Conservation (phyloP, 1,284 basidiomycete genomes). For the Pyrrhoderma noxium region DNA sequence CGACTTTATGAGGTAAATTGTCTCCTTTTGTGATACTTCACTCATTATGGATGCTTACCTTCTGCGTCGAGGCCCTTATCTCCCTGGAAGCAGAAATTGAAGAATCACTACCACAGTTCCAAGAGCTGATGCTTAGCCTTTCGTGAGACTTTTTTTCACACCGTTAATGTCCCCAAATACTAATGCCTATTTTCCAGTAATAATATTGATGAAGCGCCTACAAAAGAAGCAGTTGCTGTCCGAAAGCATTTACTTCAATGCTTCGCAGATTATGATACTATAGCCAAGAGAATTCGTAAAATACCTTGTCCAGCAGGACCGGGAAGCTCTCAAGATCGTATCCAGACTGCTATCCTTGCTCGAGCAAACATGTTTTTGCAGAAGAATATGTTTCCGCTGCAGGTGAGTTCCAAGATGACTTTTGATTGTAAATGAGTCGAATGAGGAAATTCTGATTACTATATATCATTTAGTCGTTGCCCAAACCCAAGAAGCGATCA, state of each 20-base stretch:
- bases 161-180: neutral
- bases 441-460: neutral
- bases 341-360: conserved; percentile 76
- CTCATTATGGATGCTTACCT: neutral
- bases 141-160: conserved; percentile 34
- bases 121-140: conserved; percentile 53
- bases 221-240: conserved; percentile 59
- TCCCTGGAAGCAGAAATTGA: conserved; percentile 74
- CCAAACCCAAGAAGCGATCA: conserved; percentile 43
- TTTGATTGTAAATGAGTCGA: neutral
- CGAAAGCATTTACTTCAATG: conserved; percentile 78
- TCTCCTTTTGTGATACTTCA: neutral
- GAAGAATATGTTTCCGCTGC: conserved; percentile 81
- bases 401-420: conserved; percentile 38
- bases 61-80: conserved; percentile 50
- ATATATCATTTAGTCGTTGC: conserved; percentile 43
- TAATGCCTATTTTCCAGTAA: neutral
- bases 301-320: conserved; percentile 53
- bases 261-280: conserved; percentile 82
- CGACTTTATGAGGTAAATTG: conserved; percentile 60
- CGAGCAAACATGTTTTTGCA: conserved; percentile 80
- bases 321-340: conserved; percentile 72
- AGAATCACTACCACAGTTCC: conserved; percentile 60
- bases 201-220: conserved; percentile 42
- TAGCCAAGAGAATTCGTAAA: conserved; percentile 77